phyloP scores from a whole-genome alignment of 2,329 filamentous ascomycete genomes.

The Bipolaris oryzae region DNA sequence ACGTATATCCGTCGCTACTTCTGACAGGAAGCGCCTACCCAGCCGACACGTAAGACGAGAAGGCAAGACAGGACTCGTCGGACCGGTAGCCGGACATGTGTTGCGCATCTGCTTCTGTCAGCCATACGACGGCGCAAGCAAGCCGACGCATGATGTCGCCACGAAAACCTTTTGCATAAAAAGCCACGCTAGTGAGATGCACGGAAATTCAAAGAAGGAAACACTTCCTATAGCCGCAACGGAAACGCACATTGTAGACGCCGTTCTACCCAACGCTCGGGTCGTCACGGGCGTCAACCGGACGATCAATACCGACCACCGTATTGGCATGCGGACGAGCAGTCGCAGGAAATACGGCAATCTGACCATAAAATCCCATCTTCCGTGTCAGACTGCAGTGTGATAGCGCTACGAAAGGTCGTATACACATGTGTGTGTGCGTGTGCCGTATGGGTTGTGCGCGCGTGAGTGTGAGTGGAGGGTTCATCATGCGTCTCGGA shows the following conservation, averaged over 20 bases:
- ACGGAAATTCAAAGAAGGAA: constrained; percentile 7
- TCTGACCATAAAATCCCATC: background rate
- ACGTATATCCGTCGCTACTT: background rate
- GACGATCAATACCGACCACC: constrained; percentile 1
- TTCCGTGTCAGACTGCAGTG: constrained; percentile 19
- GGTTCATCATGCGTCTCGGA: too few relatives aligned
- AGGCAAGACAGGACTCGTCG: constrained; percentile 6
- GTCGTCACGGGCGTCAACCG: constrained; percentile 11
- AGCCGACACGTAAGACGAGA: background rate
- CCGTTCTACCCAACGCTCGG: constrained; percentile 21
- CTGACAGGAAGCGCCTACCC: constrained; percentile 1
- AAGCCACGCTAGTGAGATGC: background rate
- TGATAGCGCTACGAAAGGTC: constrained; percentile 26
- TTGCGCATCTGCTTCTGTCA: constrained; percentile 47
- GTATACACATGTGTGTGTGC: too few relatives aligned
- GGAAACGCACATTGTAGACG: constrained; percentile 6
- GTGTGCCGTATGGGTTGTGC: too few relatives aligned
- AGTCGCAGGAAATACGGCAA: background rate
- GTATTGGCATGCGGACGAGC: background rate
- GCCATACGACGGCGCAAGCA: constrained; percentile 37
- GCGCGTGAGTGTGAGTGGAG: too few relatives aligned
- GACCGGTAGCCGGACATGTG: constrained; percentile 27
- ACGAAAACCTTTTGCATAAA: constrained; percentile 9
- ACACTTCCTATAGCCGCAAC: background rate
- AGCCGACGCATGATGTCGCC: constrained; percentile 2